Conservation (phyloP, 2,329 filamentous ascomycete genomes). For the Paecilomyces fulvus region DNA sequence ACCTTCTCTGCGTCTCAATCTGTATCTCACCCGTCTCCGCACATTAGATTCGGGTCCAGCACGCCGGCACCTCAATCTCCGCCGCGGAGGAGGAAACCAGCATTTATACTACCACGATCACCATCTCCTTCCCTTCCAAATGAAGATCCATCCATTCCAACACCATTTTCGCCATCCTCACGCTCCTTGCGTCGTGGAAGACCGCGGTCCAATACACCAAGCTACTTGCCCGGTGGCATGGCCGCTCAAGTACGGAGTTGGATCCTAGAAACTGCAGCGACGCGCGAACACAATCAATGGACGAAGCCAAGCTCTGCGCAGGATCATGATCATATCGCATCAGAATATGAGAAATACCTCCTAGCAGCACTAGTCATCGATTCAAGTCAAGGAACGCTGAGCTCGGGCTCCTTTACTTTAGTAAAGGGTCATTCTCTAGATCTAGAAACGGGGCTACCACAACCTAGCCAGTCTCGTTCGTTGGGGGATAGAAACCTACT, state of each 20-base stretch:
- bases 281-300: slow-evolving; percentile 12
- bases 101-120: slow-evolving; percentile 30
- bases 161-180: slow-evolving; percentile 29
- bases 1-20: slow-evolving; percentile 16
- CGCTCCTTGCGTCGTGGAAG: slow-evolving; percentile 22
- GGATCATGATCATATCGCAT: not conserved
- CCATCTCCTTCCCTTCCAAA: slow-evolving; percentile 19
- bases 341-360: not conserved
- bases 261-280: slow-evolving; percentile 31
- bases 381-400: slow-evolving; percentile 3
- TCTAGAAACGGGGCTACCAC: not conserved
- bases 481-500: slow-evolving; percentile 14
- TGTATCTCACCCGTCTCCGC: slow-evolving; percentile 9
- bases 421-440: slow-evolving; percentile 1
- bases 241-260: slow-evolving; percentile 33
- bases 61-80: slow-evolving; percentile 9
- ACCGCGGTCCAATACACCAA: slow-evolving; percentile 10
- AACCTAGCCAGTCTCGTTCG: not conserved
- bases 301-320: not conserved
- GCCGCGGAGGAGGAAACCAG: slow-evolving; percentile 21
- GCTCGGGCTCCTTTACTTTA: slow-evolving; percentile 3
- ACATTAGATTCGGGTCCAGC: slow-evolving; percentile 6
- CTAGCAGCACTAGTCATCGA: slow-evolving; percentile 1
- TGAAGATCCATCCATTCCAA: slow-evolving; percentile 14
- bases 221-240: slow-evolving; percentile 31